Evolutionary conservation across 78 protist genomes (phyloP).

Genomic region (Dictyostelium firmibasis): DNA sequence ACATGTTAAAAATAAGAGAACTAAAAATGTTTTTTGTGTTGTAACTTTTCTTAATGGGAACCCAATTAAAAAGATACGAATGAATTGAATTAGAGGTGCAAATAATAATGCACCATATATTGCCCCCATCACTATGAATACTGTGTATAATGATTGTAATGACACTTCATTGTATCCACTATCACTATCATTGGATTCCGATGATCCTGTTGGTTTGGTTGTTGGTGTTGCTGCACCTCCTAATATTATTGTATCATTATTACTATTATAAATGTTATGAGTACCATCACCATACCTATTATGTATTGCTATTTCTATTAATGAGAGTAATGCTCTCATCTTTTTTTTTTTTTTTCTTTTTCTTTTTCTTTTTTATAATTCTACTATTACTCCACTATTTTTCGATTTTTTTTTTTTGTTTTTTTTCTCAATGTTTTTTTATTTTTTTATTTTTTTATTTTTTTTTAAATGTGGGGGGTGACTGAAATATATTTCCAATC

Average conservation of each 20-base stretch:
- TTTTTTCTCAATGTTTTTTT: no score
- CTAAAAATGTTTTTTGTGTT: constrained; percentile 56
- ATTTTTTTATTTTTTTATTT: neutral
- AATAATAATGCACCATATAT: constrained; percentile 5
- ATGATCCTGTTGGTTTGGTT: neutral
- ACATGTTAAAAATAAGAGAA: constrained; percentile 42
- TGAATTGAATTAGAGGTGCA: constrained; percentile 28
- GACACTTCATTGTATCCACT: neutral
- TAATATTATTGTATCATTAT: neutral
- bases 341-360: neutral
- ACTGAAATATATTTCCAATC: no score
- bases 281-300: neutral
- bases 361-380: neutral
- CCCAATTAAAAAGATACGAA: constrained; percentile 23
- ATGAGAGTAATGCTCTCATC: constrained; percentile 13
- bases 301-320: neutral
- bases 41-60: constrained; percentile 27
- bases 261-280: neutral
- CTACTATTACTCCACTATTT: neutral
- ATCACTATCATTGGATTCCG: neutral
- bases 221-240: neutral
- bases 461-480: neutral
- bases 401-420: neutral
- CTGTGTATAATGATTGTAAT: neutral
- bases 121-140: constrained; percentile 3